Conservation (phyloP, 257 asterid species). For the Oldenlandia corymbosa region DNA sequence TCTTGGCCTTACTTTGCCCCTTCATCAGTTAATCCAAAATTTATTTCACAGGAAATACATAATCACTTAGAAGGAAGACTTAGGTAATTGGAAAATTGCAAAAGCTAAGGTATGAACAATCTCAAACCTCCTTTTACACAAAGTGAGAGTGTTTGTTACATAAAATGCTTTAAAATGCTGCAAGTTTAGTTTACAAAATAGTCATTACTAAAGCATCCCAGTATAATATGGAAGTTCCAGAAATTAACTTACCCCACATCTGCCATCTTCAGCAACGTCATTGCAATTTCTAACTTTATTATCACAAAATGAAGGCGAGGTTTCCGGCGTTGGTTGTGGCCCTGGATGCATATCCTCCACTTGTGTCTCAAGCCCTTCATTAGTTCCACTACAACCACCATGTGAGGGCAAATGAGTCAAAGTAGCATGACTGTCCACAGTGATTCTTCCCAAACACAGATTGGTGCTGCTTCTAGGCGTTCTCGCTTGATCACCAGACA, state of each 20-base stretch:
- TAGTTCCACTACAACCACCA: constrained; percentile 1
- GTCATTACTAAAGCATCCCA: background rate
- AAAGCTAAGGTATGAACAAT: background rate
- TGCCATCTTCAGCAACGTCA: constrained; percentile 25
- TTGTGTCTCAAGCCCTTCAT: constrained; percentile 21
- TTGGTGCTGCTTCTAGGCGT: constrained; percentile 1
- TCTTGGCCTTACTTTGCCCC: constrained; percentile 26
- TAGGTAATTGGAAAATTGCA: background rate
- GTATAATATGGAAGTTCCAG: background rate
- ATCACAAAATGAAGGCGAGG: constrained; percentile 45
- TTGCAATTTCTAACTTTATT: constrained; percentile 23
- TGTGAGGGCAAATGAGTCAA: background rate
- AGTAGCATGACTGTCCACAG: constrained; percentile 12
- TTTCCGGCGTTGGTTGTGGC: constrained; percentile 47
- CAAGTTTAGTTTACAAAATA: background rate
- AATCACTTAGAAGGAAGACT: background rate
- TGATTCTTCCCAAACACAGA: background rate
- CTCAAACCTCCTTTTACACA: background rate
- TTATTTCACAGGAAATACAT: background rate
- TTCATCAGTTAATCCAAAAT: constrained; percentile 19
- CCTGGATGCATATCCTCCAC: constrained; percentile 44
- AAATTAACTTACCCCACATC: constrained; percentile 31
- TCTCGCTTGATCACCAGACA: constrained; percentile 11
- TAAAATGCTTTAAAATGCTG: background rate
- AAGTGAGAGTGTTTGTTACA: no score